A percentile compares a stretch with the other conserved stretches of the same genome.
These are phyloP conservation scores for Fusarium sp. DNA, from an alignment of 2,329 filamentous ascomycete species.

Conservation along the genomic window DNA sequence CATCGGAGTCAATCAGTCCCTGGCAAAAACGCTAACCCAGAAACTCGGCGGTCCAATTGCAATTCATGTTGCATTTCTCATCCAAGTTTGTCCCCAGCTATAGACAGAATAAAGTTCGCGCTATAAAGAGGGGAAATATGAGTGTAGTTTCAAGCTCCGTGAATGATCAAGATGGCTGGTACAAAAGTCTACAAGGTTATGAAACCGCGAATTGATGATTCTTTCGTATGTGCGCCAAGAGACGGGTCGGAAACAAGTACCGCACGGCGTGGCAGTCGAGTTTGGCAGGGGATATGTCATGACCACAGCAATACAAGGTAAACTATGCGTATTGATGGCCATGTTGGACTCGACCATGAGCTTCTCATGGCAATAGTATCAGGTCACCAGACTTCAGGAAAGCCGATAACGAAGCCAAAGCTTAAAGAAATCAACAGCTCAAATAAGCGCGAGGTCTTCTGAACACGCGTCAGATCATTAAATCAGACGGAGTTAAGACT, in stretches of 20 bases:
- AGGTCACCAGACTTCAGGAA: background rate
- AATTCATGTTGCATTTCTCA: background rate
- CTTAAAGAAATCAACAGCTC: background rate
- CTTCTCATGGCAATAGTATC: background rate
- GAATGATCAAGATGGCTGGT: background rate
- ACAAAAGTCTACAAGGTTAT: background rate
- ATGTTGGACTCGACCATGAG: background rate
- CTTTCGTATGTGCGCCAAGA: conserved; percentile 1
- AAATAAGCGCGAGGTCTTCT: background rate
- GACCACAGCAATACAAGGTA: background rate
- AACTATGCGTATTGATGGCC: background rate
- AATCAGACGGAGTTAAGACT: background rate
- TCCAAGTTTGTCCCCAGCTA: background rate
- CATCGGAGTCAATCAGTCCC: background rate
- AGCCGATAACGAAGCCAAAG: background rate
- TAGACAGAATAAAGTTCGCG: background rate
- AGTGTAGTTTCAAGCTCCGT: background rate
- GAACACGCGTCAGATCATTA: background rate
- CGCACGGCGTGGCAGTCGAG: background rate
- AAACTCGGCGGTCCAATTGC: background rate
- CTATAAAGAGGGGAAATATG: background rate
- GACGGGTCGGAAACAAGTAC: background rate
- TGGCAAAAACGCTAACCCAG: background rate
- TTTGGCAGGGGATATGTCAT: background rate
- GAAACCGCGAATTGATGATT: background rate